Conservation (phyloP, 2,329 filamentous ascomycete genomes). For the Diaporthe sp. region DNA sequence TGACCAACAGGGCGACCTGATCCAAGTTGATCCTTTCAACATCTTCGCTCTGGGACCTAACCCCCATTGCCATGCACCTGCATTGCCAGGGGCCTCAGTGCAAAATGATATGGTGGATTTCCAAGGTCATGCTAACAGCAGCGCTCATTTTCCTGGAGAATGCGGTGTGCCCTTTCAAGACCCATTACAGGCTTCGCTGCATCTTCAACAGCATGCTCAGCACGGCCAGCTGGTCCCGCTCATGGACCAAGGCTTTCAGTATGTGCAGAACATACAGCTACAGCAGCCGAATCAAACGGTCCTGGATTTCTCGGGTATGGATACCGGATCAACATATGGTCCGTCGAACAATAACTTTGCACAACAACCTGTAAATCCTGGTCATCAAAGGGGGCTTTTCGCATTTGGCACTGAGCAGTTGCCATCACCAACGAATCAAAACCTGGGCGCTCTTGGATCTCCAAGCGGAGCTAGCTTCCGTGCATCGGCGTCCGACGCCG, state of each 20-base stretch:
- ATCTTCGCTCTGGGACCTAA: slow-evolving; percentile 9
- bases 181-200: slow-evolving; percentile 6
- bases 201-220: slow-evolving; percentile 28
- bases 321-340: not conserved
- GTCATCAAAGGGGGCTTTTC: not conserved
- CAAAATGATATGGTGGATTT: slow-evolving; percentile 12
- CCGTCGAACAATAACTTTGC: slow-evolving; percentile 1
- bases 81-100: slow-evolving; percentile 13
- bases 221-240: slow-evolving; percentile 12
- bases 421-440: not conserved
- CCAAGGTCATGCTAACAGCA: slow-evolving; percentile 7
- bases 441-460: not conserved
- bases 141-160: not conserved
- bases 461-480: slow-evolving; percentile 2
- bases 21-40: slow-evolving; percentile 7
- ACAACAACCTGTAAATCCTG: not conserved
- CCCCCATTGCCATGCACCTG: slow-evolving; percentile 28
- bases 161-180: slow-evolving; percentile 24
- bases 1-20: not conserved
- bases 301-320: slow-evolving; percentile 6
- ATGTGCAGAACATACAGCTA: slow-evolving; percentile 21
- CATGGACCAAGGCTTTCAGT: slow-evolving; percentile 11
- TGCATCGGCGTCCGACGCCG: not conserved
- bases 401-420: not conserved
- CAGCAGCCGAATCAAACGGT: not conserved